Evolutionary conservation across 176 grass and related monocot species (phyloP).

Genomic region (Tuctoria greenei): DNA sequence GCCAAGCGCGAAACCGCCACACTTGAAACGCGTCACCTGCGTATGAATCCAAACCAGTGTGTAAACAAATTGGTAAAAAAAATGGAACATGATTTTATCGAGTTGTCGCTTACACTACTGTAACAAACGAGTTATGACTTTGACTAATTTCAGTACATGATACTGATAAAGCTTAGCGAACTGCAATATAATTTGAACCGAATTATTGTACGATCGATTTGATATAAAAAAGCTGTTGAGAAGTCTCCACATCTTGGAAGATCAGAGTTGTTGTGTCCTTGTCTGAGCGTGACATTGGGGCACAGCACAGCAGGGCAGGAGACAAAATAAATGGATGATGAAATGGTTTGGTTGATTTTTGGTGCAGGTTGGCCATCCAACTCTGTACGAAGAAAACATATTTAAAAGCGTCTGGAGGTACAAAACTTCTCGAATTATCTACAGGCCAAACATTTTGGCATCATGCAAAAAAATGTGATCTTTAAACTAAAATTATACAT

Average conservation of each 20-base stretch:
- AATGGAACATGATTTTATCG: no score
- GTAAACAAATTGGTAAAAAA: no score
- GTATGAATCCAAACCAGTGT: neutral
- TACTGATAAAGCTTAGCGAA: neutral
- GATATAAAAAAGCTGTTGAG: neutral
- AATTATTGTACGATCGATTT: neutral
- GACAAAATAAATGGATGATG: neutral
- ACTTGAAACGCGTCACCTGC: slow-evolving; percentile 86
- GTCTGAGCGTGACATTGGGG: neutral
- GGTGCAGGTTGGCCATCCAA: slow-evolving; percentile 43
- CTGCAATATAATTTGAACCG: neutral
- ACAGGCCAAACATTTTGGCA: no score
- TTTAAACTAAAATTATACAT: no score
- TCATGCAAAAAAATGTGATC: no score
- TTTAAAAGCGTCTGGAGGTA: neutral
- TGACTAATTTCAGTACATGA: neutral
- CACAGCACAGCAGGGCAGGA: neutral
- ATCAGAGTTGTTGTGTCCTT: neutral
- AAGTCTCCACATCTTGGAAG: no score
- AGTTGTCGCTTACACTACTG: neutral
- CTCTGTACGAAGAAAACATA: neutral
- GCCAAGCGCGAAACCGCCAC: slow-evolving; percentile 78
- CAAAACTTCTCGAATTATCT: neutral
- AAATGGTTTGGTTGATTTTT: neutral
- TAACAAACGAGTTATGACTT: neutral